Evolutionary conservation across 73 alveolate species (phyloP).

Genomic region (Diophrys appendiculata): DNA sequence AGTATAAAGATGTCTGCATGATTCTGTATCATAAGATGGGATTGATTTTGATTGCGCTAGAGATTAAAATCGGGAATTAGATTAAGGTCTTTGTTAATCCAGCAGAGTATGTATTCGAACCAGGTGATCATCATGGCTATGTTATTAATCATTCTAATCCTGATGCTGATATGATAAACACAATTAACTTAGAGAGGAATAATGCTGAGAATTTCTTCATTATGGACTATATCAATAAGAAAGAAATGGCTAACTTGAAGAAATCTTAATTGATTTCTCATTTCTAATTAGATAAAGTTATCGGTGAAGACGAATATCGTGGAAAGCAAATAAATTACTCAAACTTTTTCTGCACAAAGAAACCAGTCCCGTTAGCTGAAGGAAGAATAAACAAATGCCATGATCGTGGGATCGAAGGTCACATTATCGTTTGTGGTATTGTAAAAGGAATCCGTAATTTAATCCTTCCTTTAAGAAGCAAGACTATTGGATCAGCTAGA

Average conservation of each 20-base stretch:
- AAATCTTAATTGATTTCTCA: conserved; percentile 15
- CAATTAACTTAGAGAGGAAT: conserved; percentile 33
- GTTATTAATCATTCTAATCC: conserved; percentile 89
- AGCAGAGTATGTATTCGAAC: conserved; percentile 83
- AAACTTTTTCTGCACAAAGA: conserved; percentile 56
- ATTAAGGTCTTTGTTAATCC: conserved; percentile 94
- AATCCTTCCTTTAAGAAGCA: conserved; percentile 91
- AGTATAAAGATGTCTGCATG: conserved; percentile 65
- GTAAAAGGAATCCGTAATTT: conserved; percentile 85
- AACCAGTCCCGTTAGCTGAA: conserved; percentile 51
- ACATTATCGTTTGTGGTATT: conserved; percentile 93
- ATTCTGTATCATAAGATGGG: conserved; percentile 66
- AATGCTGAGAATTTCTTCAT: conserved; percentile 46
- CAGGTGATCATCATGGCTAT: conserved; percentile 89
- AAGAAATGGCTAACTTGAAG: conserved; percentile 38
- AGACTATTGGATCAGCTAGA: conserved; percentile 72
- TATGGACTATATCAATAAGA: conserved; percentile 28
- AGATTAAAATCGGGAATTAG: conserved; percentile 74
- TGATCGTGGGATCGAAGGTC: conserved; percentile 85
- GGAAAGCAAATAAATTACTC: conserved; percentile 29
- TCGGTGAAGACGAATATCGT: conserved; percentile 26
- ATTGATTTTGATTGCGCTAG: conserved; percentile 77
- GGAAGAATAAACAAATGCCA: conserved; percentile 36
- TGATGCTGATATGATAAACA: conserved; percentile 77
- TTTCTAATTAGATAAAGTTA: conserved; percentile 10